Evolutionary conservation across 2,329 filamentous ascomycete species (phyloP), one percentile per base, ranked within the genome.

Genomic region (Curvularia eragrostidis): DNA sequence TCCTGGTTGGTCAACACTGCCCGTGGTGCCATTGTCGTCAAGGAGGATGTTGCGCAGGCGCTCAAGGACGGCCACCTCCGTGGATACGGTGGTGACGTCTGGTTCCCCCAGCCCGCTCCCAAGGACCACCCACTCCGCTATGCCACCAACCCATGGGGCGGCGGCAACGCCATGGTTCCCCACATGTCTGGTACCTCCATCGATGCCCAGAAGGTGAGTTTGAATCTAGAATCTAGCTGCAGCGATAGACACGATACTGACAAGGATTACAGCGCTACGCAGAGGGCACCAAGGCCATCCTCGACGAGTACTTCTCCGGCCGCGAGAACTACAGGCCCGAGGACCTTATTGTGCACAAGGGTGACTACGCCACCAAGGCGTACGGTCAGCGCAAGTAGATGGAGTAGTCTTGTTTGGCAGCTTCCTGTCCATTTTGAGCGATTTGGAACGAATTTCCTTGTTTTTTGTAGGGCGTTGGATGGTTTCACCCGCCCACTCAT

Each of bases 121-220:
- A 86, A 88, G 81, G 93, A 97, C 76, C 95, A 99, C 85, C 87
- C 88, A 59, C 91, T 99, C 74, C 93, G 95, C 78, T 91, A 89
- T 78, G 94, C 91, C 78, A 89, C 93, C 86, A 95, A 94, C 86
- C 91, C 91, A 77, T 97, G 91, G 85, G 94, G 93, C 70, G 95
- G 94, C 75, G 95, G 95, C 77, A 98, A 98, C 82, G 95, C 93
- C 82, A 99, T 95, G 91, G 93, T 97, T 59, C 92, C 95, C 56
- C 95, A 98, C 88, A 97, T 98, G 92, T 97, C 93, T 12, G 95
- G 95, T 77, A 98, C 94, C 58, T 97, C 93, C n/a, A 89, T 99
- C 76, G 95, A 99, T 77, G 95, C 95, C 58, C 95, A 99, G 85
- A 89, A 91, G 69, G 69, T 71, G 59, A 50, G 69, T 62, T 41